These are phyloP conservation scores for Chaetothyriales sp. DNA, from an alignment of 2,329 filamentous ascomycete genomes.

Conservation along the genomic window DNA sequence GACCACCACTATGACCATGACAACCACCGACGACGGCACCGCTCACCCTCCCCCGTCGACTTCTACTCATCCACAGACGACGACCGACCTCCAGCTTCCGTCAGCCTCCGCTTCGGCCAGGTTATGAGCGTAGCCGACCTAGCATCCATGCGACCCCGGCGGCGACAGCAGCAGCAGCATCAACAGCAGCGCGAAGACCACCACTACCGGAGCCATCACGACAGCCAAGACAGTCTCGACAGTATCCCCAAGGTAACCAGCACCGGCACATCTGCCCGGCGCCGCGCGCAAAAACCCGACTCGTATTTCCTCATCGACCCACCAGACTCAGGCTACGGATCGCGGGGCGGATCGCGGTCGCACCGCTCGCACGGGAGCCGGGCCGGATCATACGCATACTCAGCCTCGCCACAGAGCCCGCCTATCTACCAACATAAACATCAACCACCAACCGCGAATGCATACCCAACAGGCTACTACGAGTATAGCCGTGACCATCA, in stretches of 20 bases:
- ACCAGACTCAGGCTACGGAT: conserved; percentile 13
- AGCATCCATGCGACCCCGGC: neutral
- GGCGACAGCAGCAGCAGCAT: neutral
- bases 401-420: conserved; percentile 5
- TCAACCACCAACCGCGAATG: neutral
- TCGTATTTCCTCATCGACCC: conserved; percentile 8
- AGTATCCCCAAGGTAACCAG: conserved; percentile 1
- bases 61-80: neutral
- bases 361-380: conserved; percentile 6
- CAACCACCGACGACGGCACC: too few relatives aligned
- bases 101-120: neutral
- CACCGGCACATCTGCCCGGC: neutral
- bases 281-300: neutral
- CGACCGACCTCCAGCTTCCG: neutral
- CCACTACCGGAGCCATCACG: conserved; percentile 1
- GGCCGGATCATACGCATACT: conserved; percentile 2
- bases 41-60: neutral
- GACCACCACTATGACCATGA: too few relatives aligned
- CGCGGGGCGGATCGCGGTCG: conserved; percentile 5
- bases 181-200: too few relatives aligned
- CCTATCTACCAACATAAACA: conserved; percentile 4
- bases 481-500: neutral
- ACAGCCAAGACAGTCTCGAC: conserved; percentile 13
- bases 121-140: neutral
- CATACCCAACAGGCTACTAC: neutral